A percentile compares a stretch with the other conserved stretches of the same genome.
Conservation (phyloP, 148 eudicot species). For the Amaranthus cruentus region DNA sequence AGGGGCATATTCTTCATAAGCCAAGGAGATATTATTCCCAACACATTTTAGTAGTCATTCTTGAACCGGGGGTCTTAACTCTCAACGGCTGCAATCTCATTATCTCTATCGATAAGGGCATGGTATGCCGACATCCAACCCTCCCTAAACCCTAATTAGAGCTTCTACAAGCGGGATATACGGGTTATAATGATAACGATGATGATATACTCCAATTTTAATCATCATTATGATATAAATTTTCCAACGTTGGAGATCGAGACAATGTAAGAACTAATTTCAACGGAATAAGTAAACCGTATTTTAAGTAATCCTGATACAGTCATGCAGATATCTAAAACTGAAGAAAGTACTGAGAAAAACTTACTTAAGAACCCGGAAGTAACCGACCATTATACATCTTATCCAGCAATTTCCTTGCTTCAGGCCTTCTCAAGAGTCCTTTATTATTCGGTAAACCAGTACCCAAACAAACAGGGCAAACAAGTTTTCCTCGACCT, state of each 20-base stretch:
- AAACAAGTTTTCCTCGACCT: constrained; percentile 97
- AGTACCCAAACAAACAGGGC: constrained; percentile 96
- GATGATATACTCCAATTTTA: no score
- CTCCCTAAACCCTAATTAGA: no score
- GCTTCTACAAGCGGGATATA: no score
- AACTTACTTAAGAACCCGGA: constrained; percentile 67
- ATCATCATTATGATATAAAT: no score
- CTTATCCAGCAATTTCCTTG: constrained; percentile 75
- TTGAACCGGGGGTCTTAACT: no score
- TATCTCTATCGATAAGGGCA: no score
- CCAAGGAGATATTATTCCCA: background rate
- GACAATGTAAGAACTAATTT: no score
- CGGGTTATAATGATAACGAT: no score
- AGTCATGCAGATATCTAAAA: background rate
- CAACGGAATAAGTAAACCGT: background rate
- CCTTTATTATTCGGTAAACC: constrained; percentile 98
- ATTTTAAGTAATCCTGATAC: background rate
- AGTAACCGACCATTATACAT: constrained; percentile 91
- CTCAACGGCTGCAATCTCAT: no score
- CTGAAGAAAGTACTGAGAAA: background rate
- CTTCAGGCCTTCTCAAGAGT: constrained; percentile 88
- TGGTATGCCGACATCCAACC: no score
- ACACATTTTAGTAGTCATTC: no score
- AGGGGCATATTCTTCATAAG: background rate
- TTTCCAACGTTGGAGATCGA: no score